Conservation (phyloP, 2,329 filamentous ascomycete genomes). For the Colletotrichum lini region DNA sequence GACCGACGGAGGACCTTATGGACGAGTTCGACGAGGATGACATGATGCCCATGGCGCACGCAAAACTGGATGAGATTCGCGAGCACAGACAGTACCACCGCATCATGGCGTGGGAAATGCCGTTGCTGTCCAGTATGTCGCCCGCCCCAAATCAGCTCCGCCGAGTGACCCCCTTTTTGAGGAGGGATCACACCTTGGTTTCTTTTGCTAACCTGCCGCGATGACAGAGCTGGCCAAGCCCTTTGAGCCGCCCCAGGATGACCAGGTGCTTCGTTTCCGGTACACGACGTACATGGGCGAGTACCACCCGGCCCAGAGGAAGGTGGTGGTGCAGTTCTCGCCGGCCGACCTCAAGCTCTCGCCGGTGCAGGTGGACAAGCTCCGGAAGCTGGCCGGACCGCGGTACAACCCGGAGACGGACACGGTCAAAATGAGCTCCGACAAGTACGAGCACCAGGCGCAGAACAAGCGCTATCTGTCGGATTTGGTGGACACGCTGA, state of each 20-base stretch:
- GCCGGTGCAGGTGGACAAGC: slow-evolving; percentile 79
- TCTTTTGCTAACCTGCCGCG: slow-evolving; percentile 40
- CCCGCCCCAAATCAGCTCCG: background rate
- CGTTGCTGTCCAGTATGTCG: slow-evolving; percentile 84
- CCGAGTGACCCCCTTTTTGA: background rate
- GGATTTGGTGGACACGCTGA: slow-evolving; percentile 80
- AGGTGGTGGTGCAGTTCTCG: slow-evolving; percentile 94
- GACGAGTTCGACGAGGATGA: slow-evolving; percentile 84
- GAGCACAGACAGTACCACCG: slow-evolving; percentile 91
- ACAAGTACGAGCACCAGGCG: slow-evolving; percentile 88
- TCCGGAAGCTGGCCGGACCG: slow-evolving; percentile 87
- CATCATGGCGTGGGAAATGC: slow-evolving; percentile 95
- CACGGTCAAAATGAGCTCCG: slow-evolving; percentile 90
- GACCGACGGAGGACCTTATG: slow-evolving; percentile 64
- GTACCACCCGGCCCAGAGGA: slow-evolving; percentile 88
- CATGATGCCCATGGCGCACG: slow-evolving; percentile 86
- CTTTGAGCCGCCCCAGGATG: slow-evolving; percentile 78
- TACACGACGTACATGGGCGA: slow-evolving; percentile 98
- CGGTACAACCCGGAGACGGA: slow-evolving; percentile 90
- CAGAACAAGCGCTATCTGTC: slow-evolving; percentile 98
- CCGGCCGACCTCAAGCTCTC: slow-evolving; percentile 80
- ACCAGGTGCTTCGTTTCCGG: slow-evolving; percentile 88
- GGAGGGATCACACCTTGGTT: background rate
- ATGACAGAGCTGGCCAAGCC: slow-evolving; percentile 83
- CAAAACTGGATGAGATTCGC: slow-evolving; percentile 88